A percentile compares a stretch with the other conserved stretches of the same genome.
phyloP scores from a whole-genome alignment of 208 protist genomes.

The Leishmania mexicana region DNA sequence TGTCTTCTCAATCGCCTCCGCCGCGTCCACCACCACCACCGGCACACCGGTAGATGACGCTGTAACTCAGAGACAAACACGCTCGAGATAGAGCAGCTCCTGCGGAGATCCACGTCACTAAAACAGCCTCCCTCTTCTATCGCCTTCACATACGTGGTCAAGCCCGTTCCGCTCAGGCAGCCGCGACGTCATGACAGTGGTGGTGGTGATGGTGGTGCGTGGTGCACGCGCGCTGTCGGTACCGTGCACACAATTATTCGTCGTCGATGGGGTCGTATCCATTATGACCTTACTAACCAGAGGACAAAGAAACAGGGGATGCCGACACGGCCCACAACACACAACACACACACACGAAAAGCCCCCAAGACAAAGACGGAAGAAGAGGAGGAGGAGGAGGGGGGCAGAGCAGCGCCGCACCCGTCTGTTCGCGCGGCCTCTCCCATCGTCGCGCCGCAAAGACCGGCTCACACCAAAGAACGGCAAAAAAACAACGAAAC shows the following conservation, averaged over 20 bases:
- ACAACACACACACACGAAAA: not conserved
- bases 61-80: not conserved
- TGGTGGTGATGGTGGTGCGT: not conserved
- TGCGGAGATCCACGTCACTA: not conserved
- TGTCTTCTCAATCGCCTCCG: not conserved
- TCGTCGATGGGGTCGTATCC: not conserved
- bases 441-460: not conserved
- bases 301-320: not conserved
- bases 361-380: no score
- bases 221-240: not conserved
- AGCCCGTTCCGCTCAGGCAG: not conserved
- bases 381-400: not conserved
- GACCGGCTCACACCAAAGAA: no score
- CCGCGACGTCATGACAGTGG: not conserved
- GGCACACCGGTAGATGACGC: not conserved
- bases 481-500: not conserved
- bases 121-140: not conserved
- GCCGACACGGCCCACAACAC: not conserved
- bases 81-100: not conserved
- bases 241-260: not conserved
- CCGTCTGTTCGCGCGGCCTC: not conserved
- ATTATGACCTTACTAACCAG: not conserved
- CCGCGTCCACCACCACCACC: not conserved
- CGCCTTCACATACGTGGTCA: not conserved
- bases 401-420: not conserved